Conservation (phyloP, 164 flowering plant genomes). For the Berberis vulgaris region DNA sequence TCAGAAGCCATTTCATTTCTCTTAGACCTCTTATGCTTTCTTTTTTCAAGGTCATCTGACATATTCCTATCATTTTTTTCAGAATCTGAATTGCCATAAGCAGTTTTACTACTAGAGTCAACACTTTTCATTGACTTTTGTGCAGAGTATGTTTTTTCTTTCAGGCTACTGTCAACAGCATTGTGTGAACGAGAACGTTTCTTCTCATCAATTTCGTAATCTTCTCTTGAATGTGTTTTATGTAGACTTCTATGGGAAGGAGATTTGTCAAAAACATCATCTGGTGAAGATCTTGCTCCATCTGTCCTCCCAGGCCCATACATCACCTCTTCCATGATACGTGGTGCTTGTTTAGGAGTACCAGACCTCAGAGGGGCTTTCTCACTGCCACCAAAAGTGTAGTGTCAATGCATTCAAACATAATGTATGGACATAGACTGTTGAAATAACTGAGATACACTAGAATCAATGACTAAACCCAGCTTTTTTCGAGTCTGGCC, state of each 20-base stretch:
- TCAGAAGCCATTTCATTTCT: conserved; percentile 13
- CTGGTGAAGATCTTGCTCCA: conserved; percentile 6
- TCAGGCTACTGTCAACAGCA: conserved; percentile 20
- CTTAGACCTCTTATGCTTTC: conserved; percentile 20
- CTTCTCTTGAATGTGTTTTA: conserved; percentile 20
- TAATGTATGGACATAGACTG: background rate
- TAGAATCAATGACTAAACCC: no score
- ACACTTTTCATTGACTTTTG: conserved; percentile 19
- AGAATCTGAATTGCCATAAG: conserved; percentile 31
- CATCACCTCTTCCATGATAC: conserved; percentile 15
- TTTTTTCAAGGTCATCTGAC: conserved; percentile 32
- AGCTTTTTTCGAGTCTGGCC: background rate
- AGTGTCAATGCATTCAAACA: background rate
- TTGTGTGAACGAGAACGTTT: conserved; percentile 16
- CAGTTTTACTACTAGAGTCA: conserved; percentile 18
- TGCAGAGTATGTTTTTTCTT: conserved; percentile 13
- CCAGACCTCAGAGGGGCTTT: conserved; percentile 23
- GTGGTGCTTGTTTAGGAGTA: conserved; percentile 18
- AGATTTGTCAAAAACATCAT: conserved; percentile 9
- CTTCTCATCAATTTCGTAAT: conserved; percentile 19
- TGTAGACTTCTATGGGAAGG: conserved; percentile 20
- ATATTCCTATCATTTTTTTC: conserved; percentile 37
- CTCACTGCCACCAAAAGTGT: conserved; percentile 32
- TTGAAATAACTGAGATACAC: background rate
- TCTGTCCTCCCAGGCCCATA: conserved; percentile 21